These are phyloP conservation scores for Fusarium mangiferae DNA, from an alignment of 2,329 filamentous ascomycete genomes.

Conservation along the genomic window DNA sequence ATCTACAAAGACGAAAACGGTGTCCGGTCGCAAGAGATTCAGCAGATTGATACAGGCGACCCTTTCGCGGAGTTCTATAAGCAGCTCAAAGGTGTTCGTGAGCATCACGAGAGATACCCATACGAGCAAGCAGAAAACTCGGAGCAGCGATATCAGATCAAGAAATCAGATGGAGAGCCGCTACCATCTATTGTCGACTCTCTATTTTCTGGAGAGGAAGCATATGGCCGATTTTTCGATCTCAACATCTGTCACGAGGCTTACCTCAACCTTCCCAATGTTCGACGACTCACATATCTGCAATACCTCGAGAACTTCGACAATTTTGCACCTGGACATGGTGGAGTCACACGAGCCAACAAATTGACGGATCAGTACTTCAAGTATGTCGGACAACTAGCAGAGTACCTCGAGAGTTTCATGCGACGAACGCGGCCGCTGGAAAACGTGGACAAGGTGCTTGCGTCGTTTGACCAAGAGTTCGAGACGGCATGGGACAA, in stretches of 20 bases:
- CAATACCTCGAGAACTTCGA: conserved; percentile 96
- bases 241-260: conserved; percentile 84
- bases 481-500: conserved; percentile 86
- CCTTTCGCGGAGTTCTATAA: conserved; percentile 92
- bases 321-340: conserved; percentile 78
- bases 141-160: conserved; percentile 86
- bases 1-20: conserved; percentile 86
- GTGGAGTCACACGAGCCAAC: conserved; percentile 79
- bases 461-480: conserved; percentile 80
- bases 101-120: conserved; percentile 90
- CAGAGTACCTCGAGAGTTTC: conserved; percentile 87
- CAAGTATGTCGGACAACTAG: conserved; percentile 82
- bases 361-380: conserved; percentile 96
- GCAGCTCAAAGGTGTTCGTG: conserved; percentile 81
- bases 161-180: conserved; percentile 71
- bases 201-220: conserved; percentile 96
- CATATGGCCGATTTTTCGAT: conserved; percentile 92
- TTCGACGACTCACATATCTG: conserved; percentile 87
- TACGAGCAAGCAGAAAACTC: conserved; percentile 96
- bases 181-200: conserved; percentile 79
- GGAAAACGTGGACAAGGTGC: conserved; percentile 83
- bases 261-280: conserved; percentile 88
- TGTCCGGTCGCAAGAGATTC: conserved; percentile 79
- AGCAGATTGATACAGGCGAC: conserved; percentile 84
- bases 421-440: conserved; percentile 85